phyloP scores from a whole-genome alignment of 2,329 filamentous ascomycete genomes.

The Arthroderma sp. region DNA sequence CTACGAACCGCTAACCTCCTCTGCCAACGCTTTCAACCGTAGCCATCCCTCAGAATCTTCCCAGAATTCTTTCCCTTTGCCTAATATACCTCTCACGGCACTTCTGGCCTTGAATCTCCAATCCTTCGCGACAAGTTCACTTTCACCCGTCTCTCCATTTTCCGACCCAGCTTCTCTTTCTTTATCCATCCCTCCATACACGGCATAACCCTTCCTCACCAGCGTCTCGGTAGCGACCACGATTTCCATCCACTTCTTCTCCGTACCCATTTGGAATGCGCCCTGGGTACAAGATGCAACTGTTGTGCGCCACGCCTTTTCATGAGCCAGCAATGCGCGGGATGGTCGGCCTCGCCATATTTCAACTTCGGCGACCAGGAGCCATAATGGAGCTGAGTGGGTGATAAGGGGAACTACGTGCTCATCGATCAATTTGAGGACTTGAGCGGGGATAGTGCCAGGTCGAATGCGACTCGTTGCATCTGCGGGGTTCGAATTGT shows the following conservation, averaged over 20 bases:
- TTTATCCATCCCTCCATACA: conserved; percentile 50
- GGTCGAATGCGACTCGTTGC: conserved; percentile 30
- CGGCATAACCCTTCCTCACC: conserved; percentile 64
- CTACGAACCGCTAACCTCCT: conserved; percentile 20
- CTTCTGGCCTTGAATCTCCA: conserved; percentile 86
- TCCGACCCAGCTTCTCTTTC: conserved; percentile 35
- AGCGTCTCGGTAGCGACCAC: conserved; percentile 69
- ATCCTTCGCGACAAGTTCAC: conserved; percentile 55
- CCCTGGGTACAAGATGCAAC: conserved; percentile 36
- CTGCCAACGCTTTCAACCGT: conserved; percentile 25
- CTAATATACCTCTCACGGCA: conserved; percentile 70
- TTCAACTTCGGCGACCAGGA: conserved; percentile 55
- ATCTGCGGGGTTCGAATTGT: conserved; percentile 13
- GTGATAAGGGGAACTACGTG: conserved; percentile 75
- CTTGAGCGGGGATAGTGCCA: conserved; percentile 37
- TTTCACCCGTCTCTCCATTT: conserved; percentile 29
- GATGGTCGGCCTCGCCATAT: conserved; percentile 58
- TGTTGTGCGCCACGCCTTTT: conserved; percentile 73
- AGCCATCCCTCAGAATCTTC: conserved; percentile 47
- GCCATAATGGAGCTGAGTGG: conserved; percentile 61
- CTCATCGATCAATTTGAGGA: conserved; percentile 61
- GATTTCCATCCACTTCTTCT: conserved; percentile 55
- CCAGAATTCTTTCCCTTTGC: conserved; percentile 69
- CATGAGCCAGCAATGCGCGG: conserved; percentile 67
- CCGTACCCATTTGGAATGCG: conserved; percentile 40